Base-by-base conservation (phyloP, 2,329 filamentous ascomycete genomes). In the Aspergillus fischeri region DNA sequence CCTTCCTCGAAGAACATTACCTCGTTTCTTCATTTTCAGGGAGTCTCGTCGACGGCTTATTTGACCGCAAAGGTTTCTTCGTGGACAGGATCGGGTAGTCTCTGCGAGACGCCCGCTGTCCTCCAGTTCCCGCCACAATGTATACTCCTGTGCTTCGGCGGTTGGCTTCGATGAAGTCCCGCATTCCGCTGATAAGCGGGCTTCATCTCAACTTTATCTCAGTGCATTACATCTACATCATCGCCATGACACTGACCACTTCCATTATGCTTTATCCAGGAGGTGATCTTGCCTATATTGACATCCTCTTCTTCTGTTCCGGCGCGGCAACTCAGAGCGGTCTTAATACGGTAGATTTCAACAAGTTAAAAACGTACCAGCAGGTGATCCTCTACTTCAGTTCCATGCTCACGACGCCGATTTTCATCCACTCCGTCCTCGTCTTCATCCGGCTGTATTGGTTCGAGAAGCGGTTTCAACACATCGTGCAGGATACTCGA, bases 381-480 rank as follows among this genome's bases (percentile, higher is more conserved):
- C 89, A 94, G 75, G 73, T 90, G 45, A 81, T 89, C 52, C 77
- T 95, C 27, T 92, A 88, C 66, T 67, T 92, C 6, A 80, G 90
- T 44, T 80, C 88, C 3, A 87, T 91, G 80, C 66, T 91, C 11
- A 86, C 88, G 27, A 96, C 91, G 52, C 92, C 92, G 0, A 94
- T 96, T 60, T 87, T 89, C 49, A 87, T 96, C 66, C 86, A 96
- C 69, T 85, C 89, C 1, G 89, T 85, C 48, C 91, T 99, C 48
- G 94, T 99, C 7, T 93, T 96, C 65, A 82, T 97, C 14, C 89
- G 94, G 27, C 80, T 99, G 1, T 97, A 96, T 75, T 99, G 93
- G 93, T 99, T 99, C 71, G 92, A 99, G 75, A 96, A 95, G 74
- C 86, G 92, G 7, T 97, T 99, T 70, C 89, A 96, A 70, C 83